Percentiles rank a stretch among this genome's conserved stretches.
Conservation (phyloP, 495 filamentous ascomycete species). For the Aspergillus indologenus region DNA sequence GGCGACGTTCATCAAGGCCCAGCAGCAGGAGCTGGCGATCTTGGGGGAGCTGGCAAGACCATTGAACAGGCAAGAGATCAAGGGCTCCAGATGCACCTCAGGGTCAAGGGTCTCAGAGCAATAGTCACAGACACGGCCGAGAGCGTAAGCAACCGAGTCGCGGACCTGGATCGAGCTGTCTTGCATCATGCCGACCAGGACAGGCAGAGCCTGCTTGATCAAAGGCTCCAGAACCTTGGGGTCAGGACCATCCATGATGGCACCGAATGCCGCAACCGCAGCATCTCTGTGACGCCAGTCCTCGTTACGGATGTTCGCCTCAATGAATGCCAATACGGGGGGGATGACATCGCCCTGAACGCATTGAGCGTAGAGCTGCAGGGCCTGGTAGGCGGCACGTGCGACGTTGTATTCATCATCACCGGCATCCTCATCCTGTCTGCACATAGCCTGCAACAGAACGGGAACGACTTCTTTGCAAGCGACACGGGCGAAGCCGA, state of each 20-base stretch:
- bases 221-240: slow-evolving; percentile 83
- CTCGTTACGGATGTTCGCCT: slow-evolving; percentile 80
- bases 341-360: slow-evolving; percentile 76
- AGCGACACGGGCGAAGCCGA: slow-evolving; percentile 87
- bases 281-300: slow-evolving; percentile 94
- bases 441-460: slow-evolving; percentile 80
- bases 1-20: slow-evolving; percentile 97
- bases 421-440: slow-evolving; percentile 93
- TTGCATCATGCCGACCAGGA: slow-evolving; percentile 94
- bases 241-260: slow-evolving; percentile 97
- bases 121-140: slow-evolving; percentile 91
- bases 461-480: slow-evolving; percentile 91
- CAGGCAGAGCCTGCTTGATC: slow-evolving; percentile 88
- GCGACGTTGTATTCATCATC: slow-evolving; percentile 98
- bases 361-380: slow-evolving; percentile 91
- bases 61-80: slow-evolving; percentile 85
- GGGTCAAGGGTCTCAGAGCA: slow-evolving; percentile 87
- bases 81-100: slow-evolving; percentile 69
- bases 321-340: slow-evolving; percentile 84
- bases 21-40: slow-evolving; percentile 98
- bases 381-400: slow-evolving; percentile 91
- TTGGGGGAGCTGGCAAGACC: slow-evolving; percentile 89
- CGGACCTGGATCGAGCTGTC: slow-evolving; percentile 84
- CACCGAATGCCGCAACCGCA: slow-evolving; percentile 95
- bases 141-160: slow-evolving; percentile 95